Conservation (phyloP, 2,329 filamentous ascomycete species). For the Xylariaceae sp. region DNA sequence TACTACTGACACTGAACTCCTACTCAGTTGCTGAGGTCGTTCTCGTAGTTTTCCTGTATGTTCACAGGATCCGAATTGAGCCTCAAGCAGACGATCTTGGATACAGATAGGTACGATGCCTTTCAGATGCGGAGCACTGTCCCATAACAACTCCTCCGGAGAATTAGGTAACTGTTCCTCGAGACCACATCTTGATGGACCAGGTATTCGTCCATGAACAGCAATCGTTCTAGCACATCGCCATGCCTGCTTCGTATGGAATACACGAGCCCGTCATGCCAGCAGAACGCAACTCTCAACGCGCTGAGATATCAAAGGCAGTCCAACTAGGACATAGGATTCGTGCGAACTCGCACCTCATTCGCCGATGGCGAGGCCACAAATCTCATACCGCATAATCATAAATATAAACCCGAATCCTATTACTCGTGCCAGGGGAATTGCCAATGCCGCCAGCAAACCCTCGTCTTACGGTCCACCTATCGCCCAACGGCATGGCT, state of each 20-base stretch:
- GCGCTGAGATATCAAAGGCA: background rate
- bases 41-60: too few relatives aligned
- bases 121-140: too few relatives aligned
- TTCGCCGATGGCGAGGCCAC: background rate
- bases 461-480: background rate
- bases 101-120: too few relatives aligned
- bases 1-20: too few relatives aligned
- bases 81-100: too few relatives aligned
- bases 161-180: too few relatives aligned
- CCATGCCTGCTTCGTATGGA: background rate
- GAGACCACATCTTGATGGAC: too few relatives aligned
- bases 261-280: slow-evolving; percentile 1
- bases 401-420: background rate
- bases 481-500: slow-evolving; percentile 61
- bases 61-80: too few relatives aligned
- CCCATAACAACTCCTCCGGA: too few relatives aligned
- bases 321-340: background rate
- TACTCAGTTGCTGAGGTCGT: too few relatives aligned
- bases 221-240: background rate
- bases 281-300: background rate
- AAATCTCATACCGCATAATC: background rate
- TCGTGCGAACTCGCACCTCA: background rate
- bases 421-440: background rate
- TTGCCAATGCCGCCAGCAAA: background rate
- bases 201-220: background rate